These are phyloP conservation scores for Candida jianshihensis DNA, from an alignment of 805 yeast species.

Conservation along the genomic window DNA sequence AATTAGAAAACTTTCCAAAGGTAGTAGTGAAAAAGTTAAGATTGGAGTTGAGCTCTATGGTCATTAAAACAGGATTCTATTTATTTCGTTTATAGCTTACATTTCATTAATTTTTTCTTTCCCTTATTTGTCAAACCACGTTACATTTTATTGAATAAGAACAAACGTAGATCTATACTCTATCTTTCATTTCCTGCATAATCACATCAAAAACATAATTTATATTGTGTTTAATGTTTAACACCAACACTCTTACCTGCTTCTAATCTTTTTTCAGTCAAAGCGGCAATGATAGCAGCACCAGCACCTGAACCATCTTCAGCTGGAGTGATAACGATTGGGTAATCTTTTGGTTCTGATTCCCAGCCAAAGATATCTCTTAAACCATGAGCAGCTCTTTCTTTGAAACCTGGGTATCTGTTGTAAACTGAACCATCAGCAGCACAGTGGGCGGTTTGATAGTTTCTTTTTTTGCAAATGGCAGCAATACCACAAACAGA, in stretches of 20 bases:
- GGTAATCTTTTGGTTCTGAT: conserved; percentile 45
- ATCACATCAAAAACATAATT: no score
- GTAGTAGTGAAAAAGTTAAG: conserved; percentile 43
- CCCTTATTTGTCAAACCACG: no score
- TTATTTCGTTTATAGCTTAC: no score
- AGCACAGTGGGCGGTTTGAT: conserved; percentile 77
- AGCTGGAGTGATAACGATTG: conserved; percentile 82
- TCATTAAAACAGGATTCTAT: conserved; percentile 5
- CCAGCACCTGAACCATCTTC: conserved; percentile 99
- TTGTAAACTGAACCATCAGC: conserved; percentile 96
- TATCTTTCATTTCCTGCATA: no score
- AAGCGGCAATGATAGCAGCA: conserved; percentile 96
- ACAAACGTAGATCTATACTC: no score
- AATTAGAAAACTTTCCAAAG: conserved; percentile 46
- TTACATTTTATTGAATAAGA: no score
- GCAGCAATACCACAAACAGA: conserved; percentile 96
- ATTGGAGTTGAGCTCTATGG: conserved; percentile 41
- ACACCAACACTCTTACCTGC: conserved; percentile 66
- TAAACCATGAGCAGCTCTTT: conserved; percentile 82
- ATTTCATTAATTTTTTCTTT: no score
- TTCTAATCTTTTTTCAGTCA: conserved; percentile 73
- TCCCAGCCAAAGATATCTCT: conserved; percentile 86
- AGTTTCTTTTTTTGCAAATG: conserved; percentile 77
- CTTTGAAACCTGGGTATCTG: conserved; percentile 87
- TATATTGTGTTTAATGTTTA: conserved; percentile 2